A percentile compares a stretch with the other conserved stretches of the same genome.
Evolutionary conservation across 148 eudicot genomes (phyloP).

Genomic region (Simmondsia chinensis): DNA sequence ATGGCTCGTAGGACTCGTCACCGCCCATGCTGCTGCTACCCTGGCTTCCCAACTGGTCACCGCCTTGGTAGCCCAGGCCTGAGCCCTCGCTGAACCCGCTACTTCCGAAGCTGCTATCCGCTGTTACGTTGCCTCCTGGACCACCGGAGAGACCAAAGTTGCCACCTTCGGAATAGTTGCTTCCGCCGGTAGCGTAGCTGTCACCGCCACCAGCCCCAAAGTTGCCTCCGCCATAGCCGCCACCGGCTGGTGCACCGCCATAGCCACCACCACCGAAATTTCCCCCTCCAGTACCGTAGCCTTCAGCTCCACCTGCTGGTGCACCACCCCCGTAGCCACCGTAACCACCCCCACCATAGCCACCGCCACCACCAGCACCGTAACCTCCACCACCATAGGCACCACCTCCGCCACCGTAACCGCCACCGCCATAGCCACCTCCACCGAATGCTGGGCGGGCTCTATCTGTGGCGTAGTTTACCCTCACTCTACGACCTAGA

Average conservation of each 20-base stretch:
- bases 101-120: conserved; percentile 16
- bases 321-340: conserved; percentile 9
- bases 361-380: conserved; percentile 18
- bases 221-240: conserved; percentile 1
- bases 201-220: conserved; percentile 12
- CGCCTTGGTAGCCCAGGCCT: conserved; percentile 12
- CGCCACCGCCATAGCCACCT: conserved; percentile 7
- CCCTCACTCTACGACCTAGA: conserved; percentile 68
- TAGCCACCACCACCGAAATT: conserved; percentile 13
- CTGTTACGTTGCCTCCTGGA: conserved; percentile 18
- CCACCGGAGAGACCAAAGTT: conserved; percentile 10
- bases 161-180: conserved; percentile 14
- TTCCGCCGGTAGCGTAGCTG: conserved; percentile 19
- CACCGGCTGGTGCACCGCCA: conserved; percentile 7
- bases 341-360: conserved; percentile 6
- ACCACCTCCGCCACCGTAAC: conserved; percentile 21
- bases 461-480: conserved; percentile 77
- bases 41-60: conserved; percentile 19
- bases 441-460: conserved; percentile 28
- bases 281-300: conserved; percentile 20
- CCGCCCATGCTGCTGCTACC: conserved; percentile 6
- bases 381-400: conserved; percentile 15
- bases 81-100: conserved; percentile 25
- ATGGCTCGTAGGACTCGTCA: conserved; percentile 5
- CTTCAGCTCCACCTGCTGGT: conserved; percentile 15